Evolutionary conservation across 257 asterid species (phyloP), one percentile per base, ranked within the genome.

Genomic region (Ajuga chamaepitys): DNA sequence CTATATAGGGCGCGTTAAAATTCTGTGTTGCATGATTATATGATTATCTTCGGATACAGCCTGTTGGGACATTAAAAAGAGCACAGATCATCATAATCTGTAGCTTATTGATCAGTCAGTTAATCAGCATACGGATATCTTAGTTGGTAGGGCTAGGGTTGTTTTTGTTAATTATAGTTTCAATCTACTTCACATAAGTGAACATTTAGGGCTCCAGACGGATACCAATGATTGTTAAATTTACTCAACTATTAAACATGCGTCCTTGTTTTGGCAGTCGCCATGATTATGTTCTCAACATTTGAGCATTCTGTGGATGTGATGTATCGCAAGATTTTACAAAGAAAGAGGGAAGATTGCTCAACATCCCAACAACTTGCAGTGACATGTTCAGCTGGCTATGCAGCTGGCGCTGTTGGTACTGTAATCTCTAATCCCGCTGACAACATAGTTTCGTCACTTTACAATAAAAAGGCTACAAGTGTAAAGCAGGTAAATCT

Each of bases 251-350:
- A 37, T 25, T 45, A 13, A n/a, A 44, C 53, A 47, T 58, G 26
- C 42, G 40, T 17, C 12, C 67, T 46, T 70, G 17, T 25, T 62
- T 51, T 70, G 58, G 83, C 88, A 83, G 95, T 84, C 70, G 81
- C 95, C 54, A 82, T 85, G 89, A 42, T 87, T 26, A 87, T 87
- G 92, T 87, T 87, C 69, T 73, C 87, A n/a, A 84, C 95, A 22
- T 87, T 87, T 67, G 95, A 87, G 73, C 85, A 85, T 68, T 79
- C 89, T 2, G 88, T 85, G 73, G 95, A 87, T 64, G 55, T 78
- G 55, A 83, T 83, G 64, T 84, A 85, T 71, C 38, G 34, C 46
- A 74, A 76, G 3, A 30, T 87, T 18, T 22, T 87, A 58, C 77
- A 60, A 70, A 85, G 64, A 73, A 79, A 69, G 64, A 81, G 77